Evolutionary conservation across 257 asterid species (phyloP), one percentile per base, ranked within the genome.

Genomic region (Solanum acaule): DNA sequence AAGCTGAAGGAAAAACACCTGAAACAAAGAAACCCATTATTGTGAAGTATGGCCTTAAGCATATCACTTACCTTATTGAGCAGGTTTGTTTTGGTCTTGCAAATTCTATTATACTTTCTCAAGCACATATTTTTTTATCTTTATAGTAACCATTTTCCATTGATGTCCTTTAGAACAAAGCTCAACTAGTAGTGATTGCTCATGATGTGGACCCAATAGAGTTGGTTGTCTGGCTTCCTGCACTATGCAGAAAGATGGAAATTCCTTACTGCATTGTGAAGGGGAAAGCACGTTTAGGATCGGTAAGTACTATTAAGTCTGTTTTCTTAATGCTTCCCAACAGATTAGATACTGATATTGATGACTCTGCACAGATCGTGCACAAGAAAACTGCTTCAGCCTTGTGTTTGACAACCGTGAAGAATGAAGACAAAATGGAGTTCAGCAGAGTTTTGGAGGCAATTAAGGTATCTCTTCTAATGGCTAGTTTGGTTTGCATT

Each of bases 171-270:
- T 10, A 92, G 91, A 92, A 92, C 87, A 92, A 92, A 86, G 93
- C 93, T 2, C 92, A 92, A 31, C 85, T 92, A 86, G 92, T 90
- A 34, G 94, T 92, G 70, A 92, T 92, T 78, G 94, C 94, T 25
- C 93, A 92, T 84, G 94, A 92, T 63, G 91, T 90, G 8, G 93
- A 92, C 83, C 92, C 94, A 8, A 90, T 92, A 11, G 92, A 92
- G 86, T 76, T 90, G 84, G 93, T 92, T 38, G 92, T 92, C 52
- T 89, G 93, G 92, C 91, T 89, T 63, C 90, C 89, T 10, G 88
- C 89, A 2, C 72, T 92, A 85, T 92, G 93, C 83, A 90, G 90
- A 73, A 92, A 90, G 82, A 92, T 92, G 93, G 91, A 92, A 75
- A 92, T 92, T 40, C 94, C 93, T 20, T 92, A 90, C 70, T 92